Evolutionary conservation across 2,329 filamentous ascomycete genomes (phyloP).

Genomic region (Neodidymelliopsis sp.): DNA sequence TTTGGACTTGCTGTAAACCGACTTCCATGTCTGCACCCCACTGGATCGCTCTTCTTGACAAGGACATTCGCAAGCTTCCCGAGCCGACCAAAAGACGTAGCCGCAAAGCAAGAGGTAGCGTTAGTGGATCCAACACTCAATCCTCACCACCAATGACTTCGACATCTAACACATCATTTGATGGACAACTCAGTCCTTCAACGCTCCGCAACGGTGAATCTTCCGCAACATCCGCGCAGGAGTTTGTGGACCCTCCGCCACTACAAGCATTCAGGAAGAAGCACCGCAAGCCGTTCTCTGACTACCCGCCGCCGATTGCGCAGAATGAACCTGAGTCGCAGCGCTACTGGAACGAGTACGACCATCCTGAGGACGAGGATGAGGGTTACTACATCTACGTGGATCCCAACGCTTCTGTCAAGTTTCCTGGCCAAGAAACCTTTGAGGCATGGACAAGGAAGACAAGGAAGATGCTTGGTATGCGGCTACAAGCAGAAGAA

Average conservation of each 20-base stretch:
- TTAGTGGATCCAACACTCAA: conserved; percentile 29
- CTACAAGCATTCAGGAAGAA: conserved; percentile 56
- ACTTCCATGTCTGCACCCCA: conserved; percentile 54
- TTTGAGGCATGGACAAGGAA: conserved; percentile 55
- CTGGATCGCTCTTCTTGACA: conserved; percentile 53
- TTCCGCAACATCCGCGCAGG: conserved; percentile 45
- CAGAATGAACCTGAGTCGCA: conserved; percentile 27
- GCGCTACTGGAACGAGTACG: conserved; percentile 86
- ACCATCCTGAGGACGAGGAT: conserved; percentile 72
- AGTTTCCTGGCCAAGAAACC: conserved; percentile 70
- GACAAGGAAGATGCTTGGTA: conserved; percentile 36
- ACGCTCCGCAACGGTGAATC: conserved; percentile 41
- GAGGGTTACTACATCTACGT: conserved; percentile 77
- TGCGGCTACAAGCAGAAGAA: conserved; percentile 29
- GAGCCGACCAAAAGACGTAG: conserved; percentile 43
- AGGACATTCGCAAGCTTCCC: conserved; percentile 63
- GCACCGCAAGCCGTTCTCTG: conserved; percentile 42
- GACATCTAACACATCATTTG: conserved; percentile 49
- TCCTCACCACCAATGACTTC: conserved; percentile 45
- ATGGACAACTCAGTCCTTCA: conserved; percentile 44
- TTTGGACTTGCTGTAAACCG: conserved; percentile 58
- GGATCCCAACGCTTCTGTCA: conserved; percentile 68
- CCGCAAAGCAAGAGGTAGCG: conserved; percentile 35
- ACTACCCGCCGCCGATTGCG: conserved; percentile 30
- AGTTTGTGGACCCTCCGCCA: conserved; percentile 49